Evolutionary conservation across 768 basidiomycete species (phyloP), one percentile per base, ranked within the genome.

Genomic region (Serpula lacrymans): DNA sequence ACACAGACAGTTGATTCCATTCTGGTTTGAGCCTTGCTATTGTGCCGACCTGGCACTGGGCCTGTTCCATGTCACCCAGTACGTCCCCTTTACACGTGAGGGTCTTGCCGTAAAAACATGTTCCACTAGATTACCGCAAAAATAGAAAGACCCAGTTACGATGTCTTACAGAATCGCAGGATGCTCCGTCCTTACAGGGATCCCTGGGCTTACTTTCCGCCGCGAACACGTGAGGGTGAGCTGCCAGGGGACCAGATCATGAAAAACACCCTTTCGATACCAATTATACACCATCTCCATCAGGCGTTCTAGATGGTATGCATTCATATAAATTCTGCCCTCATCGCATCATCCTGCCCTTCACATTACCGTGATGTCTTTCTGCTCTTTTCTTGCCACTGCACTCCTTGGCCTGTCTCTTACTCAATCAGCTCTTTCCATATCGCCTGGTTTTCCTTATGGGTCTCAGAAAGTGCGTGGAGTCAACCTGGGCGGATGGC

Each of bases 401-500:
- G 40, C 64, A 47, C 57, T 67, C 27, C 18, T 64, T 29, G 56
- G 52, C 14, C 46, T 68, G 14, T 47, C 67, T 33, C 47, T 62
- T 21, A 21, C 57, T 7, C 42, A 16, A 17, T 48, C 42, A 34
- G 65, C 64, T 10, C 34, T 39, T 18, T 62, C 57, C 29, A 59
- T 80, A 43, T 60, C 58, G 22, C 77, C 72, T 16, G 74, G 78
- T 37, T 89, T 89, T 52, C 71, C 85, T 4, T 90, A 90, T 49
- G 88, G 86, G 17, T 71, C 73, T 5, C 46, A 77, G 63, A 84
- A 81, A 51, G 80, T 91, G 34, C 79, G 88, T 10, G 89, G 89
- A 42, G 89, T 91, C 49, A 91, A 86, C 63, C 74, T 92, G 20
- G 89, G 88, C 21, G 77, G 78, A 3, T 78, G 77, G 77, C 71